Evolutionary conservation across 805 yeast genomes (phyloP).

Genomic region (Candida qinlingensis): DNA sequence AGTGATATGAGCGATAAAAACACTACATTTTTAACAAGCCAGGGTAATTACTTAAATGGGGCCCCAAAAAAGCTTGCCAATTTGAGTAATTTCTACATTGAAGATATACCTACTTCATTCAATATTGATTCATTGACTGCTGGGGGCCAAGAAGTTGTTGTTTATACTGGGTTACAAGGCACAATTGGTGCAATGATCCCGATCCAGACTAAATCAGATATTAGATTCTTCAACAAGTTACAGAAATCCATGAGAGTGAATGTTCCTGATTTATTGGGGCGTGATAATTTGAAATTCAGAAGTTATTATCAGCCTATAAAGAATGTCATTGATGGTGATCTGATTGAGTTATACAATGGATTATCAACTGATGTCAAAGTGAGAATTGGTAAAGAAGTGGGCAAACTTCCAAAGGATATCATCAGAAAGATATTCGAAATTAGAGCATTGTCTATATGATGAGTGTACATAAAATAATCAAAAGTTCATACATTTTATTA

Average conservation of each 20-base stretch:
- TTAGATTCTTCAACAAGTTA: conserved; percentile 48
- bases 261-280: conserved; percentile 37
- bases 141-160: conserved; percentile 61
- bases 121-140: conserved; percentile 45
- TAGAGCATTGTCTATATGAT: conserved; percentile 28
- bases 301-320: conserved; percentile 79
- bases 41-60: conserved; percentile 38
- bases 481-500: no score
- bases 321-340: conserved; percentile 82
- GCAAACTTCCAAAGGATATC: conserved; percentile 43
- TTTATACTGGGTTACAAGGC: conserved; percentile 80
- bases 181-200: conserved; percentile 74
- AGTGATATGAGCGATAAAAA: conserved; percentile 44
- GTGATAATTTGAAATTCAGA: conserved; percentile 64
- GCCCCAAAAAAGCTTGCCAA: conserved; percentile 46
- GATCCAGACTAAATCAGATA: conserved; percentile 54
- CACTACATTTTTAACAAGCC: conserved; percentile 33
- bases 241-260: conserved; percentile 39
- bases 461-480: no score
- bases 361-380: conserved; percentile 15
- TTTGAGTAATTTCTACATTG: conserved; percentile 54
- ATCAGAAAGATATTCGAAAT: conserved; percentile 48
- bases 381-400: conserved; percentile 30
- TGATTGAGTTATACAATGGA: conserved; percentile 47
- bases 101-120: conserved; percentile 67